Percentiles rank a stretch among this genome's conserved stretches.
phyloP scores from a whole-genome alignment of 2,329 filamentous ascomycete species.

The Chrysoporthe austroafricana region DNA sequence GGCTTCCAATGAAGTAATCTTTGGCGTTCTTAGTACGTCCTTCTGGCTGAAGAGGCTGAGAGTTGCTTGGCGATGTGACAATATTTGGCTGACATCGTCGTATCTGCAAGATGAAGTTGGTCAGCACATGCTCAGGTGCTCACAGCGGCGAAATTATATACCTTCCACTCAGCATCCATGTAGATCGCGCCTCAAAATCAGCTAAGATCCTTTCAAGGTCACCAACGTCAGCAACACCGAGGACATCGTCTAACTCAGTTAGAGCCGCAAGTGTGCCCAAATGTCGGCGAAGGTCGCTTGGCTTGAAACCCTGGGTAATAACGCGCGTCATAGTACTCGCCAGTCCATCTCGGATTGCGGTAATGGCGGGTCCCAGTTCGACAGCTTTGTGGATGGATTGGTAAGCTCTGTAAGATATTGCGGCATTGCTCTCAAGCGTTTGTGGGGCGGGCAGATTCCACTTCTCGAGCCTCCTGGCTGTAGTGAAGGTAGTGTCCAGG shows the following conservation, averaged over 20 bases:
- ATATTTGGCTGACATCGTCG: constrained; percentile 76
- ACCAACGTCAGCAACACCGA: constrained; percentile 61
- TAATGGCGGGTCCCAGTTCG: constrained; percentile 56
- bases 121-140: constrained; percentile 31
- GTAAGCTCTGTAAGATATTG: constrained; percentile 78
- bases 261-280: constrained; percentile 71
- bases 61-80: constrained; percentile 82
- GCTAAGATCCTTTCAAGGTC: constrained; percentile 66
- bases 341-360: constrained; percentile 66
- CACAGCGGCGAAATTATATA: constrained; percentile 46
- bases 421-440: constrained; percentile 63
- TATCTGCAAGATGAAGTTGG: constrained; percentile 55
- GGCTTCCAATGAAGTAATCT: constrained; percentile 64
- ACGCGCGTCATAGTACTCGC: constrained; percentile 63
- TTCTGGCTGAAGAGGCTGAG: constrained; percentile 79
- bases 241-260: constrained; percentile 79
- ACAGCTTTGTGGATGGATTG: constrained; percentile 74
- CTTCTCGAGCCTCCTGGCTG: constrained; percentile 80
- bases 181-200: constrained; percentile 66
- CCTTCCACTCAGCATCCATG: constrained; percentile 84
- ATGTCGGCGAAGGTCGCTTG: constrained; percentile 56
- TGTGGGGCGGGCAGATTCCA: constrained; percentile 86
- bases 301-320: constrained; percentile 52
- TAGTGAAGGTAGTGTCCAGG: constrained; percentile 74
- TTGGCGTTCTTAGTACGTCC: constrained; percentile 63